phyloP scores from a whole-genome alignment of 192 early-diverging fungal genomes.

The Kappamyces sp. region DNA sequence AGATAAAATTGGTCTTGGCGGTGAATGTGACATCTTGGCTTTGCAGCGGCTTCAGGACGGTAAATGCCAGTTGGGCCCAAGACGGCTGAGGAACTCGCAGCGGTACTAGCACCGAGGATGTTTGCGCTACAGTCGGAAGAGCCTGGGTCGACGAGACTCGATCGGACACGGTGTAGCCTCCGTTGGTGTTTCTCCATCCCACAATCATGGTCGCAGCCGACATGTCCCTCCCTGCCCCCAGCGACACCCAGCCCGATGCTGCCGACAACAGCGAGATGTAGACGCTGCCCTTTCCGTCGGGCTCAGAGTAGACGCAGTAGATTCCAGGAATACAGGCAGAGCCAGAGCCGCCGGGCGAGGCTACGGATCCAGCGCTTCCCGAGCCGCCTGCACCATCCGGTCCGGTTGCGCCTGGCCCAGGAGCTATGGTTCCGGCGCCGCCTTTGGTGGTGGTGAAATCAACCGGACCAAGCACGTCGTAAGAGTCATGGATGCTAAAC shows the following conservation, averaged over 20 bases:
- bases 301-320: conserved; percentile 9
- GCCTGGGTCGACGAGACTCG: background rate
- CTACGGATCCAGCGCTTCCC: no score
- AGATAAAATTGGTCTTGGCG: conserved; percentile 9
- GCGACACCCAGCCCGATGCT: conserved; percentile 2
- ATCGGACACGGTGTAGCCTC: conserved; percentile 6
- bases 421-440: background rate
- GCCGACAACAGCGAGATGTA: conserved; percentile 4
- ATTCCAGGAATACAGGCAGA: conserved; percentile 13
- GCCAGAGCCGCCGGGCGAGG: background rate
- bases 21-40: background rate
- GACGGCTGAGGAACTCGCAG: no score
- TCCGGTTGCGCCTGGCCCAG: no score
- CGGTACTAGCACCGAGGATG: no score
- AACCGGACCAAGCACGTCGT: conserved; percentile 1
- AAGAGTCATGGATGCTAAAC: background rate
- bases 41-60: no score
- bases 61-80: no score
- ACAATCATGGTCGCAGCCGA: no score
- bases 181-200: background rate
- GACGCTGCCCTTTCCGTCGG: no score
- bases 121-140: no score
- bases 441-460: conserved; percentile 12
- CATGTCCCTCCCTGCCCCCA: background rate
- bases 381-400: no score